Conservation (phyloP, 2,329 filamentous ascomycete genomes). For the Myriosclerotinia curreyana region DNA sequence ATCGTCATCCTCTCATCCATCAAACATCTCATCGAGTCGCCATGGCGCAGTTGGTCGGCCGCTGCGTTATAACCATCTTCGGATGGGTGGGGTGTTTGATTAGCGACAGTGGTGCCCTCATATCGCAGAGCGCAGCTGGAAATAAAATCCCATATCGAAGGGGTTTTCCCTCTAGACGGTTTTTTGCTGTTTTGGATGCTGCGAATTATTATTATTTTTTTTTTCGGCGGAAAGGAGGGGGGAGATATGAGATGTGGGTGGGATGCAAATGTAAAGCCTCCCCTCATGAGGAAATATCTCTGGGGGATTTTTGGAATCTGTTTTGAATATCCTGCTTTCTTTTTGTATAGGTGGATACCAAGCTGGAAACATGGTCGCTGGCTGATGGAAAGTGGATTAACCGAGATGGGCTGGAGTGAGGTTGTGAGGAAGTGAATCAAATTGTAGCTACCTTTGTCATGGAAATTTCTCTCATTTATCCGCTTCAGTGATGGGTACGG, state of each 20-base stretch:
- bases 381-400: background rate
- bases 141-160: background rate
- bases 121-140: background rate
- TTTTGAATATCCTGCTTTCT: background rate
- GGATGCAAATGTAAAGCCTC: background rate
- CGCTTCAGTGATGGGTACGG: no score
- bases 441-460: background rate
- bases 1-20: no score
- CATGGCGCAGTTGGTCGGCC: no score
- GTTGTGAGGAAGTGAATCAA: background rate
- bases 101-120: background rate
- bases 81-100: background rate
- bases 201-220: no score
- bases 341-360: background rate
- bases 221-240: no score
- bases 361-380: background rate
- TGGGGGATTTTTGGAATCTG: background rate
- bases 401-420: background rate
- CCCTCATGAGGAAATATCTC: background rate
- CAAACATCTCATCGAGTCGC: no score
- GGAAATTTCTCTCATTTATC: no score
- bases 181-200: background rate
- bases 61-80: no score
- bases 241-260: no score
- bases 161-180: background rate